These are phyloP conservation scores for Pyricularia sp. DNA, from an alignment of 2,329 filamentous ascomycete species.

Conservation along the genomic window DNA sequence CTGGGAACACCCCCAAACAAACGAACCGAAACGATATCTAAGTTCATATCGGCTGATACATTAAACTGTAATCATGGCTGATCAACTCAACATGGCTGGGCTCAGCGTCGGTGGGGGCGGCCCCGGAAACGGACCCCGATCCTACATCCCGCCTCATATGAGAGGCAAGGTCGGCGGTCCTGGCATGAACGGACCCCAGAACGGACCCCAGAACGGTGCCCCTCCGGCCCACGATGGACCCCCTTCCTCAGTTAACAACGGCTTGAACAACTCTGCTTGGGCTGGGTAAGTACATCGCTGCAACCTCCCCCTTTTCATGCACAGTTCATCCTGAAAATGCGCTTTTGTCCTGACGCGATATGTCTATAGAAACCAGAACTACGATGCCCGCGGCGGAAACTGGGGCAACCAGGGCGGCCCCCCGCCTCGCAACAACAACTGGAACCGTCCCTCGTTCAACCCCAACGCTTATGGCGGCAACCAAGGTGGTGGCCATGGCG, in stretches of 20 bases:
- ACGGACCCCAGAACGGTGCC: not conserved
- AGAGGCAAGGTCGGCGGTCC: constrained; percentile 42
- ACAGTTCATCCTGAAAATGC: not conserved
- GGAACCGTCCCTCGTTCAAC: constrained; percentile 40
- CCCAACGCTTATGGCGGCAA: constrained; percentile 53
- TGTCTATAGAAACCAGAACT: constrained; percentile 25
- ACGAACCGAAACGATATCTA: not conserved
- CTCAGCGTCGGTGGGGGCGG: constrained; percentile 47
- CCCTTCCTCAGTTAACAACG: constrained; percentile 24
- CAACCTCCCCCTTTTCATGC: constrained; percentile 2
- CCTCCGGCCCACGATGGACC: constrained; percentile 30
- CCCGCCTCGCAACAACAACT: constrained; percentile 11
- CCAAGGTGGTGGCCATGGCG: constrained; percentile 26
- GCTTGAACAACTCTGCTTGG: constrained; percentile 57
- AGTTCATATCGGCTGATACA: not conserved
- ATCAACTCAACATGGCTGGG: constrained; percentile 74
- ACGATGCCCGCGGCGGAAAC: constrained; percentile 24
- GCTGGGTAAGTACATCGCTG: constrained; percentile 38
- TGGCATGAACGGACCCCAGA: constrained; percentile 20
- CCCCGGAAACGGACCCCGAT: constrained; percentile 37
- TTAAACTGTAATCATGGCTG: constrained; percentile 54
- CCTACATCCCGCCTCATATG: constrained; percentile 83
- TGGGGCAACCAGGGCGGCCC: constrained; percentile 14
- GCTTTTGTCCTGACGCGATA: not conserved
- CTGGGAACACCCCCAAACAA: not conserved